A percentile compares a stretch with the other conserved stretches of the same genome.
Conservation (phyloP, 805 yeast species). For the Lachancea fermentati region DNA sequence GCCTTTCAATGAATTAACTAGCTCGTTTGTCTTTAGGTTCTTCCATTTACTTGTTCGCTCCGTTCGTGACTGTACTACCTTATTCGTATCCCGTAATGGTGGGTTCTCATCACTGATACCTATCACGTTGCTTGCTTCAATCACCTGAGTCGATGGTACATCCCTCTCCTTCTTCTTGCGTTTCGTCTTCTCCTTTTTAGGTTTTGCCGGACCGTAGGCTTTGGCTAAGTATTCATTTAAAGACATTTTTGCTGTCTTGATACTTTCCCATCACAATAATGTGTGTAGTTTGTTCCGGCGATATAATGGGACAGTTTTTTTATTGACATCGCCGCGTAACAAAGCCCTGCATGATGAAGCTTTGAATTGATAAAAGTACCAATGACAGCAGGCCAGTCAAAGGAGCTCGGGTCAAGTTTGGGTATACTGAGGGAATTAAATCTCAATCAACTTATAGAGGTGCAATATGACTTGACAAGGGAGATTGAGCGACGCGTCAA, state of each 20-base stretch:
- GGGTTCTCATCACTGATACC: neutral
- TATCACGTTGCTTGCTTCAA: neutral
- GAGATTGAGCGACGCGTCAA: slow-evolving; percentile 13
- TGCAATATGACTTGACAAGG: slow-evolving; percentile 20
- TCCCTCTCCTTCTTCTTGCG: neutral
- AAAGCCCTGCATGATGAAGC: too few species aligned
- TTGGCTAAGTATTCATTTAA: slow-evolving; percentile 42
- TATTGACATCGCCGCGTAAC: too few species aligned
- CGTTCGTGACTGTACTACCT: neutral
- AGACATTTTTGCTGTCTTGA: slow-evolving; percentile 31
- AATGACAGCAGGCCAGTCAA: neutral
- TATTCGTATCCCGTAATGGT: neutral
- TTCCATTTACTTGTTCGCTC: slow-evolving; percentile 24
- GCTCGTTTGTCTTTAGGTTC: slow-evolving; percentile 21
- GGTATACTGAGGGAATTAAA: slow-evolving; percentile 12
- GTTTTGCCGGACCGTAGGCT: slow-evolving; percentile 36
- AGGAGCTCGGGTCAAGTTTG: slow-evolving; percentile 9
- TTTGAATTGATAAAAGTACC: neutral
- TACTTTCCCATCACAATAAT: neutral
- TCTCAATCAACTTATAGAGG: slow-evolving; percentile 18
- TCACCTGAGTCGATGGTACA: neutral
- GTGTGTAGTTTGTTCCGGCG: too few species aligned
- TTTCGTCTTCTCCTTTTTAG: slow-evolving; percentile 19
- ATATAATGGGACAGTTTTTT: too few species aligned
- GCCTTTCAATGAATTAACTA: neutral